phyloP scores from a whole-genome alignment of 352 stramenopile species.

The Pythium brassicae region DNA sequence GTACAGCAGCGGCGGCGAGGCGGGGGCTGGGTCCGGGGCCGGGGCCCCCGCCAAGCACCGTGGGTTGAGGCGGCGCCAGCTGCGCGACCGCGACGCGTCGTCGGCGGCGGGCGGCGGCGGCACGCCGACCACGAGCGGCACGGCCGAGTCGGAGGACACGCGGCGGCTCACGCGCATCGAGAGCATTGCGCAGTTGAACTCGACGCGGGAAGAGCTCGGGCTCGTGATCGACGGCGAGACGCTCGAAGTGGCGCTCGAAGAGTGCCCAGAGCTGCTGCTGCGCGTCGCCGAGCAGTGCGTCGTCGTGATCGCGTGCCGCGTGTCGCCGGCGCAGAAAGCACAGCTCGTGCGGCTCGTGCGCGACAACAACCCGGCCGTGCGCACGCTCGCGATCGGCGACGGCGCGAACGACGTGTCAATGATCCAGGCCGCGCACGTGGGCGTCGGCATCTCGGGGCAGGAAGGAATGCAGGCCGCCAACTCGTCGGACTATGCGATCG shows the following conservation, averaged over 20 bases:
- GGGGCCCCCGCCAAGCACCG: neutral
- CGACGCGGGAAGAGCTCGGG: slow-evolving; percentile 40
- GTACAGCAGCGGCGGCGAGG: slow-evolving; percentile 5
- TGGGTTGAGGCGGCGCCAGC: neutral
- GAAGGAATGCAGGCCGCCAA: slow-evolving; percentile 95
- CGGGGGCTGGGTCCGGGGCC: too few species aligned
- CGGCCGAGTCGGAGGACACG: slow-evolving; percentile 10
- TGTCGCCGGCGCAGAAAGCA: slow-evolving; percentile 92
- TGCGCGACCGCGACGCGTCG: neutral
- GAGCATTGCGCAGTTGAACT: slow-evolving; percentile 43
- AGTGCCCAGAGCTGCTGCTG: slow-evolving; percentile 68
- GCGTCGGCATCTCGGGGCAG: slow-evolving; percentile 90
- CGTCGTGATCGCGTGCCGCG: slow-evolving; percentile 91
- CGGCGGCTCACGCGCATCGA: slow-evolving; percentile 62
- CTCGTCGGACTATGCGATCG: slow-evolving; percentile 93
- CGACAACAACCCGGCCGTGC: slow-evolving; percentile 74
- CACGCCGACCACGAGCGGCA: slow-evolving; percentile 3
- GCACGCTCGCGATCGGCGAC: slow-evolving; percentile 91
- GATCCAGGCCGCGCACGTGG: slow-evolving; percentile 92
- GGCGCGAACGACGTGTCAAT: slow-evolving; percentile 96
- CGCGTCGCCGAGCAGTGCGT: slow-evolving; percentile 81
- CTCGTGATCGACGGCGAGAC: slow-evolving; percentile 84
- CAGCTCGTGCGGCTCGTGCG: slow-evolving; percentile 91
- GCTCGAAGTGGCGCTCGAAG: slow-evolving; percentile 67
- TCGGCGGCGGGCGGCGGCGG: too few species aligned